phyloP scores from a whole-genome alignment of 2,329 filamentous ascomycete species.

The Fonsecaea multimorphosa region DNA sequence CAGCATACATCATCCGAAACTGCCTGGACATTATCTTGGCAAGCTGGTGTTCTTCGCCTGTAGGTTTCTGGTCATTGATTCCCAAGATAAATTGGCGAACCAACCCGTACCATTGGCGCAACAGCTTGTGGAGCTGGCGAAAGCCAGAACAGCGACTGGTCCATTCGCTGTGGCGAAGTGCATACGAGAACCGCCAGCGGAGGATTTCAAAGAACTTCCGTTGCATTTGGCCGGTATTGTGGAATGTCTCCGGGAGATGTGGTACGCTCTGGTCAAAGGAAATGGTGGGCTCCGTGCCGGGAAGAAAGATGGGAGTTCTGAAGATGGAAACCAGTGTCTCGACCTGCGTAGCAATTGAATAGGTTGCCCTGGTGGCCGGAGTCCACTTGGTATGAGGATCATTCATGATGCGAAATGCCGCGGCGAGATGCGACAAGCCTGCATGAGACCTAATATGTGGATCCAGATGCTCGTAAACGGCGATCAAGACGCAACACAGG shows the following conservation, averaged over 20 bases:
- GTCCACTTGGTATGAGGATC: conserved; percentile 6
- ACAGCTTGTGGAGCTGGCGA: neutral
- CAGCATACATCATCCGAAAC: conserved; percentile 13
- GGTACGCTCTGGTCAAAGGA: neutral
- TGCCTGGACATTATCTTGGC: conserved; percentile 9
- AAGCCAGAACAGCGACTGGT: neutral
- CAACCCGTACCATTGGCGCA: neutral
- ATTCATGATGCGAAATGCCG: conserved; percentile 7
- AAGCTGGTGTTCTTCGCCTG: conserved; percentile 1
- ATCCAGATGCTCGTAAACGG: conserved; percentile 2
- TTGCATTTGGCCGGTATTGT: neutral
- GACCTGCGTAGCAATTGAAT: neutral
- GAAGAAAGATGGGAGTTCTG: conserved; percentile 4
- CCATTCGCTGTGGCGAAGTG: neutral
- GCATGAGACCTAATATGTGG: neutral
- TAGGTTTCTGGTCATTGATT: neutral
- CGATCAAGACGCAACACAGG: conserved; percentile 8
- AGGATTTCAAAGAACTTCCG: conserved; percentile 11
- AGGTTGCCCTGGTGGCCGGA: neutral
- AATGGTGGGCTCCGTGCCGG: neutral
- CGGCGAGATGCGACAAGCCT: conserved; percentile 3
- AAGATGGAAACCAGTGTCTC: conserved; percentile 2
- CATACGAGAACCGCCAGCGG: neutral
- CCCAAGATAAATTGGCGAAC: neutral
- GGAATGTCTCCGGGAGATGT: neutral